These are phyloP conservation scores for Ganoderma sinense DNA, from an alignment of 1,284 basidiomycete genomes.

Conservation along the genomic window DNA sequence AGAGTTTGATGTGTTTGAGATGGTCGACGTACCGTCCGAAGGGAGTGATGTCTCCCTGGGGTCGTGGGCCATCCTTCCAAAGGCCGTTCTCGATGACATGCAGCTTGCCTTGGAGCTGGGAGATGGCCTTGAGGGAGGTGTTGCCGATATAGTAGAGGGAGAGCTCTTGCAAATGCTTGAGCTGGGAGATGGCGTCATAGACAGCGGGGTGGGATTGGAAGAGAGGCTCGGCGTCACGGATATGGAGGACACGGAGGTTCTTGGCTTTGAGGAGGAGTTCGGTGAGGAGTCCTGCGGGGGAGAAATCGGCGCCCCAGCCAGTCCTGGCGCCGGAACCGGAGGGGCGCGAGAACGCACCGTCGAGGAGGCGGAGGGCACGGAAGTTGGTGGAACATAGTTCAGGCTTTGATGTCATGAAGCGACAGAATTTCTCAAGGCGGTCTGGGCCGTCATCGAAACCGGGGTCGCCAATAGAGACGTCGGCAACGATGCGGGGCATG, in stretches of 20 bases:
- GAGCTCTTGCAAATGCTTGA: conserved; percentile 28
- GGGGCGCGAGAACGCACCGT: conserved; percentile 31
- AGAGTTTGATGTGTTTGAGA: conserved; percentile 31
- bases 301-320: conserved; percentile 31
- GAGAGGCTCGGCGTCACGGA: conserved; percentile 34
- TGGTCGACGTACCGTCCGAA: conserved; percentile 30
- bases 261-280: conserved; percentile 28
- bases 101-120: conserved; percentile 29
- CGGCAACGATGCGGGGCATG: conserved; percentile 32
- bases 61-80: conserved; percentile 36
- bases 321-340: conserved; percentile 16
- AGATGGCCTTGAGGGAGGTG: conserved; percentile 33
- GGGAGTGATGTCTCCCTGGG: conserved; percentile 32
- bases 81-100: conserved; percentile 33
- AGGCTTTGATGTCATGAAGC: conserved; percentile 28
- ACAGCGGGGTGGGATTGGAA: conserved; percentile 32
- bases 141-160: conserved; percentile 36
- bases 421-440: conserved; percentile 28
- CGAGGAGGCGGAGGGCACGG: conserved; percentile 31
- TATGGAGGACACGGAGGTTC: conserved; percentile 32
- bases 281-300: conserved; percentile 30
- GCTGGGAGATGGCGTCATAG: conserved; percentile 30
- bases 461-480: conserved; percentile 30
- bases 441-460: conserved; percentile 23
- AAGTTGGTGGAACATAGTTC: conserved; percentile 23